Base-by-base conservation (phyloP, 2,329 filamentous ascomycete genomes). In the Penicillium sp. region DNA sequence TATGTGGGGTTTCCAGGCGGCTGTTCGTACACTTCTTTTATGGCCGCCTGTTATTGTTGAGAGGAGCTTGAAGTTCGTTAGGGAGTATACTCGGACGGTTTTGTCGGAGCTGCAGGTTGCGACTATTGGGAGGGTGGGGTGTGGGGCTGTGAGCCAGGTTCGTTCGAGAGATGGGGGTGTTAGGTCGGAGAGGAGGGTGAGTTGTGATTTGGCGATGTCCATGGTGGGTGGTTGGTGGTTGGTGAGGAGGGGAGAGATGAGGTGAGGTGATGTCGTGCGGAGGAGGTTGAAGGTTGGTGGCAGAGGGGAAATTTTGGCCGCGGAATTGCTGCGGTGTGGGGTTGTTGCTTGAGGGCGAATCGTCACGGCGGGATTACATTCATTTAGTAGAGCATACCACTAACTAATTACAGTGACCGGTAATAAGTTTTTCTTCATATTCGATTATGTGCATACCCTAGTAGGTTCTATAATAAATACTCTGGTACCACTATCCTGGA, bases 61-160 rank as follows among this genome's bases (percentile, higher is more conserved):
- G 67, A 96, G 87, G 43, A 90, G 83, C 12, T 85, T 85, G 68
- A 95, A 90, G 49, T 88, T 89, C 29, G 84, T 84, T 43, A 97
- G 85, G 43, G 90, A 96, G 80, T 95, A 97, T 65, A 99, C 82
- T 55, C 91, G 92, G 50, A 94, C 90, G 30, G 87, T 87, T 68
- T 94, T 96, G 70, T 89, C 86, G 52, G 89, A 86, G 74, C 92
- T 91, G 55, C 91, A 87, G 15, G 93, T 97, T 51, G 93, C 94
- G 64, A 97, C 80, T 54, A 97, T 83, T 3, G 94, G 93, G 17
- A 94, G 86, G 23, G 86, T 88, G 2, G 93, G 91, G 68, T 99
- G 94, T 1, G 92, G 90, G 51, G 86, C 78, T 17, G 90, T 90
- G 58, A 86, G 84, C 94, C 94, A 99, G 64, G 91, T 87, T 62